phyloP scores from a whole-genome alignment of 768 basidiomycete species.

The Suillus variegatus region DNA sequence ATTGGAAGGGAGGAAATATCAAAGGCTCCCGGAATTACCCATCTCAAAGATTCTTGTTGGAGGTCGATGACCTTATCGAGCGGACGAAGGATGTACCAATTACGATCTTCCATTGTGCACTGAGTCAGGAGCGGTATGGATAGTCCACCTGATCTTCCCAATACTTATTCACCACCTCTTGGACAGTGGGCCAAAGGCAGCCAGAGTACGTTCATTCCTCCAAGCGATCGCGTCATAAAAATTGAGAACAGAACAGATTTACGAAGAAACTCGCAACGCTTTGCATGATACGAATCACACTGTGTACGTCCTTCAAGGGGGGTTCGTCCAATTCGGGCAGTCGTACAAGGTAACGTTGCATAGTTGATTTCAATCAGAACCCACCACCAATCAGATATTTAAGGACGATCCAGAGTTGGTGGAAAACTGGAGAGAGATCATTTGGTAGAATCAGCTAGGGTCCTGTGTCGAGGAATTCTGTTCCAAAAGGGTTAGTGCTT shows the following conservation, averaged over 20 bases:
- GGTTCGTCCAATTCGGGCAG: constrained; percentile 71
- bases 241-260: constrained; percentile 49
- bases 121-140: constrained; percentile 74
- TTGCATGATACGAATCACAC: constrained; percentile 51
- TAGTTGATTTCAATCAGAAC: neutral
- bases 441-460: constrained; percentile 47
- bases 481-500: constrained; percentile 1
- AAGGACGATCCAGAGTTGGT: constrained; percentile 70
- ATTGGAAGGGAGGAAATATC: constrained; percentile 80
- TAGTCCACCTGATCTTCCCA: constrained; percentile 12
- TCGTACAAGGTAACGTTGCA: constrained; percentile 55
- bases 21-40: constrained; percentile 63
- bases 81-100: constrained; percentile 60
- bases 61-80: constrained; percentile 59
- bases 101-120: constrained; percentile 77
- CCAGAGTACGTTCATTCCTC: constrained; percentile 48
- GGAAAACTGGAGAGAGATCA: constrained; percentile 73
- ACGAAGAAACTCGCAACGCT: constrained; percentile 60
- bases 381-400: neutral
- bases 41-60: constrained; percentile 55
- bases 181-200: constrained; percentile 75
- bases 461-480: neutral
- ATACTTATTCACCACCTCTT: neutral
- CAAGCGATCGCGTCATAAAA: neutral
- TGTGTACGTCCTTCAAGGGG: constrained; percentile 67